Evolutionary conservation across 148 eudicot species (phyloP).

Genomic region (Rhododendron molle): DNA sequence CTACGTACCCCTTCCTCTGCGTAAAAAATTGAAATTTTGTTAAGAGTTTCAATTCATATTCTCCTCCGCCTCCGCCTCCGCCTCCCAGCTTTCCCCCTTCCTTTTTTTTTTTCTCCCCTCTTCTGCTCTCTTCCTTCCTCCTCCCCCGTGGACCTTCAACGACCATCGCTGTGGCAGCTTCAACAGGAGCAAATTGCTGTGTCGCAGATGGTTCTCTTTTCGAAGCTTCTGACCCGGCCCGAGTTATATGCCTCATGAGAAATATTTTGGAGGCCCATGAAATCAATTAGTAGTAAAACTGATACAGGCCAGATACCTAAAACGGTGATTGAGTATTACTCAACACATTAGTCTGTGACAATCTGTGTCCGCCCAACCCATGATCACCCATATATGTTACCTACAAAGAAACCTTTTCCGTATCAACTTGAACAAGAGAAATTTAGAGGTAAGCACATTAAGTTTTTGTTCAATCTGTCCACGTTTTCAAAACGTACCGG

Average conservation of each 20-base stretch:
- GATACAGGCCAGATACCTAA: slow-evolving; percentile 9
- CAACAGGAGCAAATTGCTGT: slow-evolving; percentile 89
- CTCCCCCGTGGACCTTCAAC: no score
- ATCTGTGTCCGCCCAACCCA: no score
- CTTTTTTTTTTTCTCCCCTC: no score
- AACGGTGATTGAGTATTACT: not conserved
- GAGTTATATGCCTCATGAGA: slow-evolving; percentile 70
- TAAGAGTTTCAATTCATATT: no score
- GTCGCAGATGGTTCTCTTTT: slow-evolving; percentile 93
- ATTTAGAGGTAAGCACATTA: not conserved
- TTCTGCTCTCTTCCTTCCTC: no score
- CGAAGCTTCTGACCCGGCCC: slow-evolving; percentile 76
- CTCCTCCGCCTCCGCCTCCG: no score
- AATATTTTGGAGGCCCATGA: slow-evolving; percentile 51
- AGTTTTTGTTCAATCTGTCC: no score
- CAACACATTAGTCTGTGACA: not conserved
- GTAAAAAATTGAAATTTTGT: no score
- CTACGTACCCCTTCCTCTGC: no score
- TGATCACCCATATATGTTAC: no score
- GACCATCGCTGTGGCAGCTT: slow-evolving; percentile 17
- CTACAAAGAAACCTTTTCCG: not conserved
- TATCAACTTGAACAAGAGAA: not conserved
- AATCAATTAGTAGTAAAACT: not conserved
- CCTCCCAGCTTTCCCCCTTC: no score
- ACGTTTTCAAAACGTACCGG: not conserved